Evolutionary conservation across 164 flowering plant species (phyloP).

Genomic region (Buxus sempervirens): DNA sequence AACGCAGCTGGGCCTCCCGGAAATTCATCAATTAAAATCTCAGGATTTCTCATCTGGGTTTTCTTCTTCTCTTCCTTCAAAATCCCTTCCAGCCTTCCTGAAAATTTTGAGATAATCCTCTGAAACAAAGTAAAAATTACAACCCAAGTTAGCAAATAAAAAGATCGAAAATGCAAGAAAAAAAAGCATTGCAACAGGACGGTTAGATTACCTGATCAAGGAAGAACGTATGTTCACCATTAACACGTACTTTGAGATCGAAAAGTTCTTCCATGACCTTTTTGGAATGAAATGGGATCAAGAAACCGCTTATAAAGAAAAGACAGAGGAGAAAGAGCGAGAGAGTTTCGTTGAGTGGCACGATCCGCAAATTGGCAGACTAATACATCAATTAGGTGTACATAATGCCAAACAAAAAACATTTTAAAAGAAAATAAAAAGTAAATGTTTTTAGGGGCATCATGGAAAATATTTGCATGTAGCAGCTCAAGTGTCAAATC

Average conservation of each 20-base stretch:
- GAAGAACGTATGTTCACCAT: conserved; percentile 69
- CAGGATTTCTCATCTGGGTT: conserved; percentile 30
- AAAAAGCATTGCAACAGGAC: not conserved
- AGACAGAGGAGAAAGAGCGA: conserved; percentile 1
- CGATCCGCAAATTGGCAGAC: too few relatives aligned
- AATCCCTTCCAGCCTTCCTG: conserved; percentile 63
- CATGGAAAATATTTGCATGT: too few relatives aligned
- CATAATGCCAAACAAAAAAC: too few relatives aligned
- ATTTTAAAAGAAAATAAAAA: too few relatives aligned
- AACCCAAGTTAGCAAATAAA: too few relatives aligned
- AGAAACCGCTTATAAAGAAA: too few relatives aligned
- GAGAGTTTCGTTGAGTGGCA: conserved; percentile 5
- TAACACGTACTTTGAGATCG: conserved; percentile 55
- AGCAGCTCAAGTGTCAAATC: too few relatives aligned
- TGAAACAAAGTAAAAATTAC: too few relatives aligned
- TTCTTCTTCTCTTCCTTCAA: conserved; percentile 41
- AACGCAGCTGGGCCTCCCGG: conserved; percentile 77
- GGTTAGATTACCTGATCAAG: conserved; percentile 47
- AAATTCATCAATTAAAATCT: conserved; percentile 69
- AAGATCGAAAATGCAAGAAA: not conserved
- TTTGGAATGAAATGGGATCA: not conserved
- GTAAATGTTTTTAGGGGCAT: too few relatives aligned
- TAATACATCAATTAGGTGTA: too few relatives aligned
- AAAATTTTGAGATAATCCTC: too few relatives aligned
- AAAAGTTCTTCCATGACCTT: conserved; percentile 38